These are phyloP conservation scores for Ogataea philodendri DNA, from an alignment of 805 yeast species.

Conservation along the genomic window DNA sequence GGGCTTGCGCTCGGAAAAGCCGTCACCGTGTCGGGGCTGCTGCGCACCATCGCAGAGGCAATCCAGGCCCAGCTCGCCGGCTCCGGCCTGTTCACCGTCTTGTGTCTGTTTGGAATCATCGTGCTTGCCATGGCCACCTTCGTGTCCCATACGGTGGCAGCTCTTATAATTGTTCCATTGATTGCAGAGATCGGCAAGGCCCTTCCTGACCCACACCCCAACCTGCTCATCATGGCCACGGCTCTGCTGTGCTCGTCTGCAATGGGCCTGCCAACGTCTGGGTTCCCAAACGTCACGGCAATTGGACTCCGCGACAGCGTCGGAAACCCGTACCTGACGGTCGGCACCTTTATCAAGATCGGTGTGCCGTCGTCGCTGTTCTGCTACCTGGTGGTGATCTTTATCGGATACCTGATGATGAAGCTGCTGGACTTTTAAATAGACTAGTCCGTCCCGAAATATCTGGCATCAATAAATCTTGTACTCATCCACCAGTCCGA, in stretches of 20 bases:
- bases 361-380: constrained; percentile 88
- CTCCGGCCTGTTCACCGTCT: constrained; percentile 68
- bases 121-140: constrained; percentile 87
- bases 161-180: constrained; percentile 85
- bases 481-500: constrained; percentile 58
- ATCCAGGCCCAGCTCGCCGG: constrained; percentile 67
- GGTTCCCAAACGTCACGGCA: constrained; percentile 97
- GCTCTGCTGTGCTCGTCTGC: constrained; percentile 84
- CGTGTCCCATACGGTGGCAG: constrained; percentile 96
- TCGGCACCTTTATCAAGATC: constrained; percentile 77
- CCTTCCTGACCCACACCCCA: constrained; percentile 78
- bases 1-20: constrained; percentile 96
- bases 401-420: constrained; percentile 80
- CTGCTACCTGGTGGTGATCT: constrained; percentile 67
- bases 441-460: constrained; percentile 61
- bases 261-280: constrained; percentile 97
- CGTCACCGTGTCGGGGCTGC: constrained; percentile 85
- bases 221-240: constrained; percentile 65
- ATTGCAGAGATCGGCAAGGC: constrained; percentile 85
- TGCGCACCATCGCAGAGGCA: constrained; percentile 68
- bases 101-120: constrained; percentile 76
- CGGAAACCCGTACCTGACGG: constrained; percentile 87
- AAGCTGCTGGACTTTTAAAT: constrained; percentile 46
- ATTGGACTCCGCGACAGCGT: constrained; percentile 91
- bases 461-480: constrained; percentile 71